Conservation (phyloP, 352 stramenopile genomes). For the Pythium volutum region DNA sequence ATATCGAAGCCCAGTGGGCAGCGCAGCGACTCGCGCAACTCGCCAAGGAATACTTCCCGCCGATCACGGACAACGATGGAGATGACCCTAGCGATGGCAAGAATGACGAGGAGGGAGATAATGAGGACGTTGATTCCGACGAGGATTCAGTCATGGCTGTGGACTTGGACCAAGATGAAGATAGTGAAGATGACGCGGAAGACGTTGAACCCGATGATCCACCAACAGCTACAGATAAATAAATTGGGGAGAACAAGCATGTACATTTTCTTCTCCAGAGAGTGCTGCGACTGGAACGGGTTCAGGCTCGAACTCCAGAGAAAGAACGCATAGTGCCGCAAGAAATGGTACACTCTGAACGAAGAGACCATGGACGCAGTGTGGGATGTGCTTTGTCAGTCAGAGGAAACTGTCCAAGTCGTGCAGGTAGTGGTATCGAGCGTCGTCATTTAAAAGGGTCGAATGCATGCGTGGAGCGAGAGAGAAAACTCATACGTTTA, state of each 20-base stretch:
- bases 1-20: slow-evolving; percentile 59
- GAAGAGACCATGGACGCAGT: no score
- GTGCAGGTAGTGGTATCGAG: no score
- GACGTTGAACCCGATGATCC: neutral
- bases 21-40: slow-evolving; percentile 49
- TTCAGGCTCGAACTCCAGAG: no score
- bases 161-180: slow-evolving; percentile 24
- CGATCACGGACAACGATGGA: slow-evolving; percentile 33
- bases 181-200: slow-evolving; percentile 6
- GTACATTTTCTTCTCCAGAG: no score
- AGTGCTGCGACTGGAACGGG: no score
- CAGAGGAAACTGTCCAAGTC: no score
- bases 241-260: neutral
- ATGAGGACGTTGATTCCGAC: slow-evolving; percentile 23
- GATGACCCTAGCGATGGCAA: neutral
- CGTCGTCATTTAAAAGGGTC: no score
- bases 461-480: no score
- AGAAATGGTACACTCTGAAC: no score
- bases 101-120: slow-evolving; percentile 15
- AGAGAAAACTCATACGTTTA: no score
- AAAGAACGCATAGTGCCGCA: no score
- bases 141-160: slow-evolving; percentile 35
- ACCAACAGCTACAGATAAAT: neutral
- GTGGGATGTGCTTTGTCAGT: no score
- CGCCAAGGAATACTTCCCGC: slow-evolving; percentile 66